phyloP scores from a whole-genome alignment of 495 filamentous ascomycete species.

The Lineolata rhizophorae region DNA sequence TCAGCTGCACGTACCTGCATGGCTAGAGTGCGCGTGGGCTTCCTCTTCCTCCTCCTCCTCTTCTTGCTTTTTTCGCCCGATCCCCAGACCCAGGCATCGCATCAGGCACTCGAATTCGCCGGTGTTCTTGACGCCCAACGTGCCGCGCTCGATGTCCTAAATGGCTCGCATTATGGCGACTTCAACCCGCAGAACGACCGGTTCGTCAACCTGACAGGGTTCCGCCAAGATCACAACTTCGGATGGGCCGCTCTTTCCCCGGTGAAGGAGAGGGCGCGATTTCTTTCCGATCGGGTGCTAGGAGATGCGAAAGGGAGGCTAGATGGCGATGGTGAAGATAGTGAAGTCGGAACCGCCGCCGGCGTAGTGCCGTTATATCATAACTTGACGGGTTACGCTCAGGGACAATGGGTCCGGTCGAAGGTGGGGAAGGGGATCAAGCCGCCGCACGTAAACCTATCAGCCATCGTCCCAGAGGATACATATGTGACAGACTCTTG shows the following conservation, averaged over 20 bases:
- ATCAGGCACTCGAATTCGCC: constrained; percentile 17
- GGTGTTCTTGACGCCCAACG: constrained; percentile 21
- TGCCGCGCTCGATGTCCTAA: constrained; percentile 40
- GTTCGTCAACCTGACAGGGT: constrained; percentile 60
- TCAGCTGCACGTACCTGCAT: too few species aligned
- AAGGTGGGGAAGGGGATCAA: constrained; percentile 19
- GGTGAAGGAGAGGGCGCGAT: constrained; percentile 31
- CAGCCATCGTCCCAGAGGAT: constrained; percentile 20
- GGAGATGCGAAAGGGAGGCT: constrained; percentile 16
- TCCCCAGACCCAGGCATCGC: constrained; percentile 1
- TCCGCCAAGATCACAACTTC: constrained; percentile 48
- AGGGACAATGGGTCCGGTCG: constrained; percentile 52
- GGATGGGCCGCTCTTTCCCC: constrained; percentile 41
- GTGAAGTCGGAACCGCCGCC: not conserved
- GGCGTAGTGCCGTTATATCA: constrained; percentile 35
- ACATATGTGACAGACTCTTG: constrained; percentile 10
- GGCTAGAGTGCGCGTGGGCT: too few species aligned
- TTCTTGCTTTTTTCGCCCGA: constrained; percentile 1
- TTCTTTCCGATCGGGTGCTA: constrained; percentile 24
- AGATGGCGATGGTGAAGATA: constrained; percentile 7
- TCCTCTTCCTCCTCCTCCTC: constrained; percentile 1
- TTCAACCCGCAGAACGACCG: constrained; percentile 32
- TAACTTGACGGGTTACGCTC: constrained; percentile 59
- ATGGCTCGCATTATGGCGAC: constrained; percentile 51
- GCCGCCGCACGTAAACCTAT: constrained; percentile 26